Percentiles rank a stretch among this genome's conserved stretches.
Evolutionary conservation across 208 protist species (phyloP).

Genomic region (Leishmania martiniquensis): DNA sequence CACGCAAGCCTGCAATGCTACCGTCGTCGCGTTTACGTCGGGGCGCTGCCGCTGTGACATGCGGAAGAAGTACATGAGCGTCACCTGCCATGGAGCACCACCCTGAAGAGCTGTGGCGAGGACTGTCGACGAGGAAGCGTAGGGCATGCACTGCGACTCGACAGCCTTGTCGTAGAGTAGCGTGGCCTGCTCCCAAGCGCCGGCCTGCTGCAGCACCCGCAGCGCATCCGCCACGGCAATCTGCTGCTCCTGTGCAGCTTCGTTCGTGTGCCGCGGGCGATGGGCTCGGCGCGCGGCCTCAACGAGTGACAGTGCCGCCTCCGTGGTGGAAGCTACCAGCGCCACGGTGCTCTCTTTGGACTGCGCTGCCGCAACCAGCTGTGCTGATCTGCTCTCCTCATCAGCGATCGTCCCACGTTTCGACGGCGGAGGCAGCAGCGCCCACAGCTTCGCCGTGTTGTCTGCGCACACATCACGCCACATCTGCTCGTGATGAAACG

Average conservation of each 20-base stretch:
- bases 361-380: neutral
- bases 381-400: slow-evolving; percentile 4
- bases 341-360: neutral
- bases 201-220: slow-evolving; percentile 34
- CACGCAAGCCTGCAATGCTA: slow-evolving; percentile 68
- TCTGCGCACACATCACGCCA: slow-evolving; percentile 23
- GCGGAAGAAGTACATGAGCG: slow-evolving; percentile 61
- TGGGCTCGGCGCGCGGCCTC: slow-evolving; percentile 18
- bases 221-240: slow-evolving; percentile 27
- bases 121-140: slow-evolving; percentile 39
- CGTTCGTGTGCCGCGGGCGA: slow-evolving; percentile 28
- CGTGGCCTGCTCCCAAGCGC: slow-evolving; percentile 65
- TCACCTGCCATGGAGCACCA: slow-evolving; percentile 59
- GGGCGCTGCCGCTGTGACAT: slow-evolving; percentile 60
- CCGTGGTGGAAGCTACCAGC: neutral
- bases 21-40: slow-evolving; percentile 45
- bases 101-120: slow-evolving; percentile 35
- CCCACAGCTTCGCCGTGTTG: slow-evolving; percentile 21
- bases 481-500: slow-evolving; percentile 38
- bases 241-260: slow-evolving; percentile 20
- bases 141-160: slow-evolving; percentile 51
- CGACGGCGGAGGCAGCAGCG: slow-evolving; percentile 14
- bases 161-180: slow-evolving; percentile 54
- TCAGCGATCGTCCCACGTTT: neutral
- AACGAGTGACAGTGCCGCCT: slow-evolving; percentile 26